Percentiles rank a stretch among this genome's conserved stretches.
Evolutionary conservation across 2,329 filamentous ascomycete genomes (phyloP).

Genomic region (Thelonectria olida): DNA sequence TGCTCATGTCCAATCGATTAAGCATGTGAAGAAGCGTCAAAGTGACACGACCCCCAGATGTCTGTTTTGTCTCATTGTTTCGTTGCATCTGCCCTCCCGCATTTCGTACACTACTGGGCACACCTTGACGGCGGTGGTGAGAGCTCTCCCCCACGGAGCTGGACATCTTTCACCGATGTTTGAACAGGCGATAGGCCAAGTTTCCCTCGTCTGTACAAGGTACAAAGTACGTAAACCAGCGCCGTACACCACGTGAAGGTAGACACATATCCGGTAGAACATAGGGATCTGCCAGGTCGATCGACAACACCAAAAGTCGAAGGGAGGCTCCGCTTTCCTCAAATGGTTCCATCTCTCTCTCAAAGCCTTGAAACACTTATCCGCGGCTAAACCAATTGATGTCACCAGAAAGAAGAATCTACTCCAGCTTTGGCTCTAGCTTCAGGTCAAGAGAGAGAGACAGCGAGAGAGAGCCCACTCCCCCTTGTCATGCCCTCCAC

Average conservation of each 20-base stretch:
- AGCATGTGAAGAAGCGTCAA: conserved; percentile 14
- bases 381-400: conserved; percentile 29
- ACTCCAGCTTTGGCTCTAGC: conserved; percentile 18
- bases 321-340: conserved; percentile 20
- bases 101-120: background rate
- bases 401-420: background rate
- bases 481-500: conserved; percentile 20
- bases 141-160: conserved; percentile 1
- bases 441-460: conserved; percentile 10
- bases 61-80: background rate
- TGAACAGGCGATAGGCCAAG: background rate
- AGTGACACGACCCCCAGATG: conserved; percentile 4
- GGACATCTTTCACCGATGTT: conserved; percentile 11
- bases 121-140: background rate
- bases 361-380: conserved; percentile 18
- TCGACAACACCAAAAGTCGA: background rate
- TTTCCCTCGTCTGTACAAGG: background rate
- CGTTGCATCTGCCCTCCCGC: background rate
- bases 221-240: background rate
- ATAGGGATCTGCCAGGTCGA: background rate
- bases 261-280: background rate
- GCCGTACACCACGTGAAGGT: background rate
- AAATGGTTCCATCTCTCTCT: conserved; percentile 2
- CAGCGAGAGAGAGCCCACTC: conserved; percentile 12
- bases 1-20: background rate